A percentile compares a stretch with the other conserved stretches of the same genome.
Conservation (phyloP, 2,329 filamentous ascomycete genomes). For the Aphanocladium album region DNA sequence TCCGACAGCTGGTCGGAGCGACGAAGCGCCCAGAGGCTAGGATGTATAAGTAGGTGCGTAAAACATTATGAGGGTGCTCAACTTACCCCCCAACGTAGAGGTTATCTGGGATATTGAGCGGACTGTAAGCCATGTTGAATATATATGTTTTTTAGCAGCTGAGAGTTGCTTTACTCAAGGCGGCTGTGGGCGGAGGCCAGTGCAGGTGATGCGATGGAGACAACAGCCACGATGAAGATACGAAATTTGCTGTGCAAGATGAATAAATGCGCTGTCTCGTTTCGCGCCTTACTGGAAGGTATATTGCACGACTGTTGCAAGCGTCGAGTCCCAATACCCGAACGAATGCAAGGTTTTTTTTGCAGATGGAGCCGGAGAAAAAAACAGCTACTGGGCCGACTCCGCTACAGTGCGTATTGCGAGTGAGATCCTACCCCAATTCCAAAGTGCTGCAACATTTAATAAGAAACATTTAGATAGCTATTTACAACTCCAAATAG, state of each 20-base stretch:
- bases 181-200: neutral
- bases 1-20: constrained; percentile 64
- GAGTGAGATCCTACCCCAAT: neutral
- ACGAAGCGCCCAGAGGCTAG: constrained; percentile 72
- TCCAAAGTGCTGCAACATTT: neutral
- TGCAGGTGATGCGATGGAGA: neutral
- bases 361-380: constrained; percentile 5
- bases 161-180: neutral
- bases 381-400: neutral
- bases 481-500: neutral
- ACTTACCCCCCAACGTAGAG: constrained; percentile 14
- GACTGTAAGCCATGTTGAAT: constrained; percentile 9
- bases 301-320: neutral
- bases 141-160: neutral
- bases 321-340: neutral
- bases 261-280: no score
- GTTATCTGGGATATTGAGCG: constrained; percentile 10
- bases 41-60: constrained; percentile 2
- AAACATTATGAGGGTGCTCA: neutral
- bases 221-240: neutral
- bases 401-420: constrained; percentile 1
- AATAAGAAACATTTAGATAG: neutral
- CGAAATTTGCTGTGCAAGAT: no score
- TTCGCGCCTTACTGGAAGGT: no score
- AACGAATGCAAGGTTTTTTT: neutral